A percentile compares a stretch with the other conserved stretches of the same genome.
Conservation (phyloP, 2,329 filamentous ascomycete species). For the Penicillium sumatraense region DNA sequence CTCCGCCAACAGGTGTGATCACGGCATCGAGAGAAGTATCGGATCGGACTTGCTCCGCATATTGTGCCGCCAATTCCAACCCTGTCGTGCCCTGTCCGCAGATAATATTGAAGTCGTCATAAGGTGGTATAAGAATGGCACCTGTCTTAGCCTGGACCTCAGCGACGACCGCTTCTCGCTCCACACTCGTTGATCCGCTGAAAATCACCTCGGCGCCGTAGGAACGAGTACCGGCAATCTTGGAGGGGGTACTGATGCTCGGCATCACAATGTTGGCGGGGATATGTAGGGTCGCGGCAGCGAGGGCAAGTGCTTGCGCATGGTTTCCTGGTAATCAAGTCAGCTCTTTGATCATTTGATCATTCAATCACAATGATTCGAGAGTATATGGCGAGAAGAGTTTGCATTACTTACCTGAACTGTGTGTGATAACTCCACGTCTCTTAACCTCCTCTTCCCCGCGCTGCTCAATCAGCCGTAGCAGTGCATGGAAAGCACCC, state of each 20-base stretch:
- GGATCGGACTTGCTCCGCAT: constrained; percentile 55
- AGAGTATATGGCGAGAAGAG: no score
- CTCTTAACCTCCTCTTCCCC: constrained; percentile 65
- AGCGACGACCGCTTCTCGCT: constrained; percentile 78
- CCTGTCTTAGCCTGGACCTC: constrained; percentile 72
- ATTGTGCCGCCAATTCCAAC: constrained; percentile 80
- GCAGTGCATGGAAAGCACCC: constrained; percentile 86
- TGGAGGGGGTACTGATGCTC: constrained; percentile 77
- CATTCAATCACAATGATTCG: neutral
- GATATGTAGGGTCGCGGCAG: constrained; percentile 73
- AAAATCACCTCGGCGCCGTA: constrained; percentile 82
- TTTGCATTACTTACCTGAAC: constrained; percentile 74
- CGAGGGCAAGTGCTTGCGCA: constrained; percentile 87
- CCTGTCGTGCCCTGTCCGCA: constrained; percentile 91
- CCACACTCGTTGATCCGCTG: constrained; percentile 76
- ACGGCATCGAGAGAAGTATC: constrained; percentile 64
- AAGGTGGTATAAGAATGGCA: constrained; percentile 82
- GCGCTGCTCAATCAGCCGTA: constrained; percentile 66
- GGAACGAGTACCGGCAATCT: constrained; percentile 79
- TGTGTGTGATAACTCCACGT: constrained; percentile 86
- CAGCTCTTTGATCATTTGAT: neutral
- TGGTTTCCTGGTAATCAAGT: constrained; percentile 75
- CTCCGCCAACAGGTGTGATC: constrained; percentile 83
- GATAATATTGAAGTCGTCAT: constrained; percentile 90
- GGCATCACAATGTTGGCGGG: constrained; percentile 94